A percentile compares a stretch with the other conserved stretches of the same genome.
phyloP scores from a whole-genome alignment of 176 grass and related monocot genomes.

The Cocos nucifera region DNA sequence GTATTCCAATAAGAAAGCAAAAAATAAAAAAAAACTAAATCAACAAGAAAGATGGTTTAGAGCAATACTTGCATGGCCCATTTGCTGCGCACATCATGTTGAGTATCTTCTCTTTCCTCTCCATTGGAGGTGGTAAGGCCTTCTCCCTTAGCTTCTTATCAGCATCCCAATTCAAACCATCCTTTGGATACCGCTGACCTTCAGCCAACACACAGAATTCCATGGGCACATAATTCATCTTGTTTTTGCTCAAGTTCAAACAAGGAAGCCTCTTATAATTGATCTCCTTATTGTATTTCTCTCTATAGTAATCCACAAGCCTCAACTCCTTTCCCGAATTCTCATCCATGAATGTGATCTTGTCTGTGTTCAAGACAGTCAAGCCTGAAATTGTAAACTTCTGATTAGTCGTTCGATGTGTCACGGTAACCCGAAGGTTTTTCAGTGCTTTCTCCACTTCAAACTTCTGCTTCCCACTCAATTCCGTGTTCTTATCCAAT shows the following conservation, averaged over 20 bases:
- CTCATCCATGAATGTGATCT: slow-evolving; percentile 40
- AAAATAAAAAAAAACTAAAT: background rate
- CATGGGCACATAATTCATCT: slow-evolving; percentile 41
- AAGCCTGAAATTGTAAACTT: slow-evolving; percentile 41
- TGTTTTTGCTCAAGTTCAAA: slow-evolving; percentile 53
- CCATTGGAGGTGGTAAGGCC: slow-evolving; percentile 18
- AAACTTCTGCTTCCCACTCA: slow-evolving; percentile 3
- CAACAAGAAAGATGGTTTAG: background rate
- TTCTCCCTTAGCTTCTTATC: slow-evolving; percentile 4
- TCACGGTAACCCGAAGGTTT: slow-evolving; percentile 41
- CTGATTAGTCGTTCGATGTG: slow-evolving; percentile 35
- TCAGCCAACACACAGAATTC: slow-evolving; percentile 44
- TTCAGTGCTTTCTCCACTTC: slow-evolving; percentile 21
- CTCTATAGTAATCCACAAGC: slow-evolving; percentile 33
- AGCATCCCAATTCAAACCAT: slow-evolving; percentile 7
- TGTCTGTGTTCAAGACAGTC: slow-evolving; percentile 23
- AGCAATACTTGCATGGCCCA: slow-evolving; percentile 52
- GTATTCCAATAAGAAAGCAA: background rate
- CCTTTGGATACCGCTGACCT: slow-evolving; percentile 48
- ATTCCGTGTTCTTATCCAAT: slow-evolving; percentile 13
- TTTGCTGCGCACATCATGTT: slow-evolving; percentile 22
- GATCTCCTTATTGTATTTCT: slow-evolving; percentile 27
- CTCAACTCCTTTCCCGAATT: slow-evolving; percentile 25
- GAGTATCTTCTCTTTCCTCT: slow-evolving; percentile 24
- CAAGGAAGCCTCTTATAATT: slow-evolving; percentile 40